Conservation (phyloP, 2,329 filamentous ascomycete species). For the Aspergillus versicolor region DNA sequence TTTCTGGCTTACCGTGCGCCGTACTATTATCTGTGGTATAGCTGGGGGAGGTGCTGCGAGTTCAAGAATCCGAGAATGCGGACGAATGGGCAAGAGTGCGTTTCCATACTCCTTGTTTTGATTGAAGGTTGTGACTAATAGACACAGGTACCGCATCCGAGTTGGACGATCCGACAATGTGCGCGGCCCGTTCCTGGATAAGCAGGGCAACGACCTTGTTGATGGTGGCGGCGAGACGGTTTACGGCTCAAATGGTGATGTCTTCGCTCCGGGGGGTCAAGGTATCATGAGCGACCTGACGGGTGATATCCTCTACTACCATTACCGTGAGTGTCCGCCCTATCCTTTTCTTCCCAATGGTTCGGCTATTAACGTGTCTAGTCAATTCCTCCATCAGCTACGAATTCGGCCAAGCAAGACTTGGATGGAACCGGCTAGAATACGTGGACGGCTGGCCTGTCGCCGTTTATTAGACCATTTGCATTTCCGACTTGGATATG, state of each 20-base stretch:
- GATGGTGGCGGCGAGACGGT: slow-evolving; percentile 61
- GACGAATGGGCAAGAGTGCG: slow-evolving; percentile 50
- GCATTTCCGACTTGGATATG: neutral
- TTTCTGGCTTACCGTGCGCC: slow-evolving; percentile 30
- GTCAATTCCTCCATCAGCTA: slow-evolving; percentile 32
- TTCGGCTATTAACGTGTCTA: slow-evolving; percentile 4
- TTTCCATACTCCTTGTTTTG: neutral
- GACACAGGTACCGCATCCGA: slow-evolving; percentile 58
- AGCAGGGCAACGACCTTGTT: slow-evolving; percentile 54
- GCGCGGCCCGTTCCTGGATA: slow-evolving; percentile 56
- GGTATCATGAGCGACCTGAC: slow-evolving; percentile 54
- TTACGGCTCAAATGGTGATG: slow-evolving; percentile 57
- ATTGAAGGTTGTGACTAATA: neutral
- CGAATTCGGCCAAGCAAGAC: slow-evolving; percentile 30
- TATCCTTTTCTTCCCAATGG: neutral
- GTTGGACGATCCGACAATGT: slow-evolving; percentile 59
- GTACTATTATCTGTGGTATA: slow-evolving; percentile 38
- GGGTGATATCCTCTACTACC: slow-evolving; percentile 35
- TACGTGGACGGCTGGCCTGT: slow-evolving; percentile 36
- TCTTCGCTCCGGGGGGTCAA: slow-evolving; percentile 68
- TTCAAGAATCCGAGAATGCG: slow-evolving; percentile 42
- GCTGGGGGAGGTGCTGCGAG: slow-evolving; percentile 34
- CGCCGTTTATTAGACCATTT: slow-evolving; percentile 8
- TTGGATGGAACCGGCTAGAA: slow-evolving; percentile 31
- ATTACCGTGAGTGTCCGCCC: slow-evolving; percentile 28